Base-by-base conservation (phyloP, 2,329 filamentous ascomycete genomes). In the Sclerotinia minor region DNA sequence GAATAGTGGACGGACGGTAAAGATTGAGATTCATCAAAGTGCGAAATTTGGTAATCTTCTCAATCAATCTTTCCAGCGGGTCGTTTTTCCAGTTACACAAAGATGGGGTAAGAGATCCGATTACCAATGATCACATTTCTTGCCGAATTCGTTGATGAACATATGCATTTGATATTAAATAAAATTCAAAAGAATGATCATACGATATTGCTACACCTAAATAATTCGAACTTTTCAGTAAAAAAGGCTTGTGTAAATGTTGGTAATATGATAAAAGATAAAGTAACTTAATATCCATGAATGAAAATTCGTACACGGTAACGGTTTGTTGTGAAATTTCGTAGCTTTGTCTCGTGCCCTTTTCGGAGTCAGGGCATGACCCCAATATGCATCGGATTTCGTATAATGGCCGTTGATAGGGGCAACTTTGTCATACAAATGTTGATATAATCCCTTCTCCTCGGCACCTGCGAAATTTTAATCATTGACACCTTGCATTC, bases 391-490 rank as follows among this genome's bases (percentile, higher is more conserved):
- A 61, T 35, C 44, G 21, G 21, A 32, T 35, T 61, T 49, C 13
- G 44, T 35, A 61, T 35, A 47, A 38, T 29, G 7, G 58, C 47
- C 19, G 49, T 61, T 32, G 1, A 49, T 49, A 35, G 58, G 44
- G 44, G 45, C 58, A 61, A 47, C 44, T 61, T 49, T 47, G 44
- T 61, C 13, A 35, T 61, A 49, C 58, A 61, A 49, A 49, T 35
- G 58, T 35, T 49, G 58, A 61, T 61, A 49, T 49, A 60, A n/a
- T 5, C 44, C 11, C 58, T 35, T 19, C 58, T 60, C 44, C 58
- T 35, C 44, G 44, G 21, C 44, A 60, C 13, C 41, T 49, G 29
- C 26, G 7, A 60, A 49, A 49, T 21, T 49, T 41, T 24, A 19
- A 19, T 49, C 44, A 49, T 49, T 21, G 44, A 19, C 58, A 47